A percentile compares a stretch with the other conserved stretches of the same genome.
Evolutionary conservation across 1,139 yeast species (phyloP).

Genomic region (Pichia norvegensis): DNA sequence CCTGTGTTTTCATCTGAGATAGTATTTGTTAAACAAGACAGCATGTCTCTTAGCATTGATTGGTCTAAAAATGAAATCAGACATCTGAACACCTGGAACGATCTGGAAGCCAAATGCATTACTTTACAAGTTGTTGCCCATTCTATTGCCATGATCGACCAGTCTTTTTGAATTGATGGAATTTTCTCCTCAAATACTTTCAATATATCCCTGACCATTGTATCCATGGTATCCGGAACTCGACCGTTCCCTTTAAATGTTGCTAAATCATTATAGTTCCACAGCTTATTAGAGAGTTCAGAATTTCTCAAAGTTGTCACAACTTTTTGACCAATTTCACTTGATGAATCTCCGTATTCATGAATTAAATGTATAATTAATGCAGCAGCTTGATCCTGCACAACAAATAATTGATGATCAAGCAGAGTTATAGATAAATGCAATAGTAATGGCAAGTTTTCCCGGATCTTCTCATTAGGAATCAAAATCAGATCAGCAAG

Average conservation of each 20-base stretch:
- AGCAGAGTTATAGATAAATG: conserved; percentile 73
- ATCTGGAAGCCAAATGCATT: conserved; percentile 91
- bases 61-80: conserved; percentile 73
- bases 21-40: conserved; percentile 86
- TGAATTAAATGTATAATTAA: conserved; percentile 68
- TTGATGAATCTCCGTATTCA: conserved; percentile 47
- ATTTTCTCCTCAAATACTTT: conserved; percentile 41
- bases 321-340: conserved; percentile 45
- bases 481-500: conserved; percentile 70
- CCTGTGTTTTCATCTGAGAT: conserved; percentile 83
- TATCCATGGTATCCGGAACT: conserved; percentile 83
- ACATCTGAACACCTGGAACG: conserved; percentile 87
- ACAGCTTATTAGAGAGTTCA: conserved; percentile 40
- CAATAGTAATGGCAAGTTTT: conserved; percentile 66
- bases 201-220: conserved; percentile 58
- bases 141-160: conserved; percentile 76
- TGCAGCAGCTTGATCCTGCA: conserved; percentile 78
- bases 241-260: conserved; percentile 75
- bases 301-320: conserved; percentile 45
- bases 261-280: conserved; percentile 85
- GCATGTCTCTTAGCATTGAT: conserved; percentile 86
- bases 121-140: conserved; percentile 99
- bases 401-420: conserved; percentile 79
- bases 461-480: conserved; percentile 47
- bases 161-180: conserved; percentile 55